Evolutionary conservation across 768 basidiomycete species (phyloP).

Genomic region (Exidia glandulosa): DNA sequence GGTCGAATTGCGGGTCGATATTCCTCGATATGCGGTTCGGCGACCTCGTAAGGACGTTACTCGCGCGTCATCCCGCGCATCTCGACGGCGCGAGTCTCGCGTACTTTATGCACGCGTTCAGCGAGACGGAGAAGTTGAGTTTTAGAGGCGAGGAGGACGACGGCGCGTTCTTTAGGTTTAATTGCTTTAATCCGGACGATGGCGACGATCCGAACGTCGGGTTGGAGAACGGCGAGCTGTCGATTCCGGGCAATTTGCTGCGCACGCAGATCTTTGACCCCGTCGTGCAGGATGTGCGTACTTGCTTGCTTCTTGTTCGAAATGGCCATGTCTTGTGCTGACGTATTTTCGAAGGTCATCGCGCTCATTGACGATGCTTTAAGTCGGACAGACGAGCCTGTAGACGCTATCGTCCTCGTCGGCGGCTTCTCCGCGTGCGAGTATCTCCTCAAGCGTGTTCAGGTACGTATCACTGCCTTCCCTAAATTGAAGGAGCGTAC

Average conservation of each 20-base stretch:
- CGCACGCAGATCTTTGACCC: conserved; percentile 83
- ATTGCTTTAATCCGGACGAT: conserved; percentile 81
- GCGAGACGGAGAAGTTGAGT: conserved; percentile 76
- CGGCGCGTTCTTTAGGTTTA: conserved; percentile 70
- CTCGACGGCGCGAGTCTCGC: conserved; percentile 72
- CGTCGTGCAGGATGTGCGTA: conserved; percentile 60
- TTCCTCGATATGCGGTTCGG: conserved; percentile 83
- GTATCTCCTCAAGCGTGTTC: conserved; percentile 69
- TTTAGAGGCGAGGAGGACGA: conserved; percentile 69
- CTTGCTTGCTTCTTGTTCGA: not conserved
- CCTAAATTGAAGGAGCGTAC: not conserved
- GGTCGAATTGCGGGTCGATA: conserved; percentile 77
- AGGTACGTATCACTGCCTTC: conserved; percentile 33
- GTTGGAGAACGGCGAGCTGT: conserved; percentile 70
- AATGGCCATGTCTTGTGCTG: not conserved
- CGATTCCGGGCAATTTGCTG: conserved; percentile 69
- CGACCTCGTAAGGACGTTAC: conserved; percentile 64
- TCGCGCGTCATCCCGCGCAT: conserved; percentile 78
- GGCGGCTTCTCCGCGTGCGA: conserved; percentile 81
- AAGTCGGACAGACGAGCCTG: conserved; percentile 49
- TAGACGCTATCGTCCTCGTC: conserved; percentile 80
- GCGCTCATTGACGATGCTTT: conserved; percentile 71
- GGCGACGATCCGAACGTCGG: conserved; percentile 72
- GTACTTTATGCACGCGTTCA: conserved; percentile 67
- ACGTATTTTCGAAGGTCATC: conserved; percentile 69